A percentile compares a stretch with the other conserved stretches of the same genome.
These are phyloP conservation scores for Oryza coarctata DNA, from an alignment of 176 grass and related monocot genomes.

Conservation along the genomic window DNA sequence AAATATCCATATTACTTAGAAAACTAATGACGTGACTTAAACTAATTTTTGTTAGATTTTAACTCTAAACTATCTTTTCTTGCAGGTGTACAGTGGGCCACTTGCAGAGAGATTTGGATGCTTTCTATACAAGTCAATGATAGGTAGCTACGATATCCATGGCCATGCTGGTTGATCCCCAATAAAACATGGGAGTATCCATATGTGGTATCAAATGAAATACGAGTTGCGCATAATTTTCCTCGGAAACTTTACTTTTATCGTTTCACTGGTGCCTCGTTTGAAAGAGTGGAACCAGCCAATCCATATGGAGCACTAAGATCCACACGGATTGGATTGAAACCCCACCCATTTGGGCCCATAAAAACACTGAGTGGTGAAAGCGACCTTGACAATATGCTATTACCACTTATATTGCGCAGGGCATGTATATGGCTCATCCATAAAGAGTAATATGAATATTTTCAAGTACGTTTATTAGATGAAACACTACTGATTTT, in stretches of 20 bases:
- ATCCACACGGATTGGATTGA: neutral
- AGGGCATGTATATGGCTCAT: neutral
- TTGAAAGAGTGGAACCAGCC: neutral
- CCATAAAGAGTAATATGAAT: neutral
- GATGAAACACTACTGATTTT: neutral
- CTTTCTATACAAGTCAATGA: slow-evolving; percentile 18
- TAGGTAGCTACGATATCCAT: slow-evolving; percentile 10
- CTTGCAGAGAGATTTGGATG: neutral
- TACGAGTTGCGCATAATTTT: slow-evolving; percentile 5
- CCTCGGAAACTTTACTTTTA: neutral
- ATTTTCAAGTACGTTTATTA: neutral
- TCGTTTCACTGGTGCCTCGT: neutral
- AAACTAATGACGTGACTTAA: too few relatives aligned
- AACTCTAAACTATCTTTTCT: too few relatives aligned
- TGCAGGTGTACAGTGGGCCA: slow-evolving; percentile 6
- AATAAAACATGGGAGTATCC: slow-evolving; percentile 1
- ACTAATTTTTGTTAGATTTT: too few relatives aligned
- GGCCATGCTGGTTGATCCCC: neutral
- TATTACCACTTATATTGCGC: neutral
- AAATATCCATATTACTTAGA: too few relatives aligned
- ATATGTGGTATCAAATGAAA: slow-evolving; percentile 14
- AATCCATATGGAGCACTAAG: neutral
- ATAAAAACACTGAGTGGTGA: neutral
- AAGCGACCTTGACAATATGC: neutral
- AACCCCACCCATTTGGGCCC: neutral